phyloP scores from a whole-genome alignment of 1,284 basidiomycete species.

The Tilletia caries region DNA sequence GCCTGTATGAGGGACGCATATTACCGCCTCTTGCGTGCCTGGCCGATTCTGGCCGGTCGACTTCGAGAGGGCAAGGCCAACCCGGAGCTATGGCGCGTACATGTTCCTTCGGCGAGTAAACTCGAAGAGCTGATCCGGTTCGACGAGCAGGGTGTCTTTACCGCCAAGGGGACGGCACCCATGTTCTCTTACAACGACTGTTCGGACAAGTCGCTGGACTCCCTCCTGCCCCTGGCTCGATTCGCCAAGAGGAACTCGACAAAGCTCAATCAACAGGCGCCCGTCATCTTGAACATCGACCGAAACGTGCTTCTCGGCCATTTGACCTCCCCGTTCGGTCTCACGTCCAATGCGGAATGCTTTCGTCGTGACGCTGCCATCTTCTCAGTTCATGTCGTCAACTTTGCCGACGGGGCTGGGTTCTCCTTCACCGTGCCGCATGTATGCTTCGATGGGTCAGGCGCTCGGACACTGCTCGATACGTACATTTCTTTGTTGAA shows the following conservation, averaged over 20 bases:
- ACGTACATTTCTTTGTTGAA: background rate
- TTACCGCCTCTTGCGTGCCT: background rate
- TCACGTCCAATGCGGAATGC: background rate
- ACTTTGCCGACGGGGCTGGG: background rate
- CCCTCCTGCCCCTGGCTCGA: background rate
- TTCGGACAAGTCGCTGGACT: background rate
- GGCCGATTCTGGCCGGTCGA: slow-evolving; percentile 2
- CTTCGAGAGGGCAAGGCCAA: background rate
- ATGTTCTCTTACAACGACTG: background rate
- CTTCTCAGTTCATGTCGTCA: background rate
- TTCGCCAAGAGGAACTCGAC: background rate
- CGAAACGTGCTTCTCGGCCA: background rate
- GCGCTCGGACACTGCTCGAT: background rate
- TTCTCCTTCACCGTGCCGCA: background rate
- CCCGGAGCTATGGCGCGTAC: background rate
- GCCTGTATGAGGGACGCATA: background rate
- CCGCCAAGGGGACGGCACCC: background rate
- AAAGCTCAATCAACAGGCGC: background rate
- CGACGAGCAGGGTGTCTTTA: background rate
- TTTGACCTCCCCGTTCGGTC: background rate
- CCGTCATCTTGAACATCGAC: background rate
- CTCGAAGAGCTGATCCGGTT: background rate
- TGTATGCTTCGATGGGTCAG: slow-evolving; percentile 1
- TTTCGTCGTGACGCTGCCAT: background rate
- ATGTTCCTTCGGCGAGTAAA: background rate